Percentiles rank a stretch among this genome's conserved stretches.
These are phyloP conservation scores for Cotoneaster glaucophyllus DNA, from an alignment of 306 rosid species.

Conservation along the genomic window DNA sequence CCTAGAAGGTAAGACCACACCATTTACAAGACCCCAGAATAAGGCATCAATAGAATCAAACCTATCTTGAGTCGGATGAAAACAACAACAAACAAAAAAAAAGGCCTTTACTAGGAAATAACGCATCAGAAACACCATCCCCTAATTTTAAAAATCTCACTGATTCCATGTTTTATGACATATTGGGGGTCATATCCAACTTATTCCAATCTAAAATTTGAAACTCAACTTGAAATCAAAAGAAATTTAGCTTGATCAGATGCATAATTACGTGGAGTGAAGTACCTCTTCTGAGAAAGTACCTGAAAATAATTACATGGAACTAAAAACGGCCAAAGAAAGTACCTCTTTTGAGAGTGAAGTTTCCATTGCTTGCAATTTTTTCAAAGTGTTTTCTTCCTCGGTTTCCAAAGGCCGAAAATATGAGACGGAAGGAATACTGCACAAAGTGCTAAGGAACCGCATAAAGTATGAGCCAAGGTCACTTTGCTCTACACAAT, in stretches of 20 bases:
- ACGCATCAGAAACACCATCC: background rate
- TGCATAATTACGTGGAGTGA: background rate
- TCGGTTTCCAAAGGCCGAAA: conserved; percentile 59
- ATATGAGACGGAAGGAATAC: conserved; percentile 84
- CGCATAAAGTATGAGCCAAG: conserved; percentile 86
- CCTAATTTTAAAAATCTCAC: background rate
- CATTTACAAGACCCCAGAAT: background rate
- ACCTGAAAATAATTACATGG: background rate
- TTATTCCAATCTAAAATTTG: background rate
- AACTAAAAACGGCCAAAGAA: background rate
- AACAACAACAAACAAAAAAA: background rate
- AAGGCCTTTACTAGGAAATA: background rate
- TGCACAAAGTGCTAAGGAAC: conserved; percentile 70
- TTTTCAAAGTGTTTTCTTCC: conserved; percentile 62
- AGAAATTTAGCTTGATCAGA: background rate
- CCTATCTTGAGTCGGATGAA: background rate
- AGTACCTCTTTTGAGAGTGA: conserved; percentile 62
- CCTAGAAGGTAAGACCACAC: background rate
- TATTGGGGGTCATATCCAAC: background rate
- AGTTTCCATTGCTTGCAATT: conserved; percentile 59
- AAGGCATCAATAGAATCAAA: background rate
- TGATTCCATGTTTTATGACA: background rate
- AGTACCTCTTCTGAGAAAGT: background rate
- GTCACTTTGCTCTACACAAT: conserved; percentile 56
- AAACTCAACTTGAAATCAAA: background rate